Evolutionary conservation across 2,329 filamentous ascomycete genomes (phyloP).

Genomic region (Aspergillus tanneri): DNA sequence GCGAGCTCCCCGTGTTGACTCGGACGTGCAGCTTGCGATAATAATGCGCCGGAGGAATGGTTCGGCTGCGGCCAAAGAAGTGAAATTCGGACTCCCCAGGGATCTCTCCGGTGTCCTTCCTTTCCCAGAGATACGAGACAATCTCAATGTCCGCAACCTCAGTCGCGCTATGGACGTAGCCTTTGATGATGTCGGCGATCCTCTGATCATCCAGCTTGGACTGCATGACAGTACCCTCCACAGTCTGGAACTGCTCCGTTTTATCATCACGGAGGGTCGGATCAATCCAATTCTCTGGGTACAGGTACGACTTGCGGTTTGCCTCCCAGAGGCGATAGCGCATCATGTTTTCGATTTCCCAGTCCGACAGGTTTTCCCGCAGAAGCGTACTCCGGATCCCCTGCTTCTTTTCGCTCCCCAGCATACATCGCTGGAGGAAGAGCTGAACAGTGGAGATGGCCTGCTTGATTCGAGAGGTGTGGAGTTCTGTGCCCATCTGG

Average conservation of each 20-base stretch:
- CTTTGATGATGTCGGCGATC: not conserved
- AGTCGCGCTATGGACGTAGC: not conserved
- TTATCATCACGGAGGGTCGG: constrained; percentile 6
- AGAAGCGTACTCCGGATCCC: too few relatives aligned
- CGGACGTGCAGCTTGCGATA: not conserved
- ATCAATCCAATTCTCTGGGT: constrained; percentile 9
- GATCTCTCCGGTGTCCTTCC: constrained; percentile 1
- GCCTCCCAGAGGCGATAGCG: constrained; percentile 9
- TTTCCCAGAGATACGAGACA: constrained; percentile 1
- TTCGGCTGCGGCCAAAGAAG: not conserved
- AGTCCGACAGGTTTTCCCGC: not conserved
- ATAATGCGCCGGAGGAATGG: not conserved
- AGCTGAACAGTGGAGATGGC: constrained; percentile 3
- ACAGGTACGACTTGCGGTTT: constrained; percentile 5
- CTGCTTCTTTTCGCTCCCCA: not conserved
- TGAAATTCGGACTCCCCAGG: not conserved
- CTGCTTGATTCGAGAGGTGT: constrained; percentile 1
- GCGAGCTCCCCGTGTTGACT: too few relatives aligned
- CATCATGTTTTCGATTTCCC: not conserved
- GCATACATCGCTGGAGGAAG: constrained; percentile 3
- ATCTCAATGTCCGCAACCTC: constrained; percentile 1
- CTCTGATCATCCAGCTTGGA: not conserved
- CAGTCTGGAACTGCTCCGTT: not conserved
- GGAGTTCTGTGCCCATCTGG: not conserved
- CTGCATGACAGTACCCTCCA: not conserved